A percentile compares a stretch with the other conserved stretches of the same genome.
Evolutionary conservation across 2,329 filamentous ascomycete species (phyloP).

Genomic region (Colletotrichum chrysophilum): DNA sequence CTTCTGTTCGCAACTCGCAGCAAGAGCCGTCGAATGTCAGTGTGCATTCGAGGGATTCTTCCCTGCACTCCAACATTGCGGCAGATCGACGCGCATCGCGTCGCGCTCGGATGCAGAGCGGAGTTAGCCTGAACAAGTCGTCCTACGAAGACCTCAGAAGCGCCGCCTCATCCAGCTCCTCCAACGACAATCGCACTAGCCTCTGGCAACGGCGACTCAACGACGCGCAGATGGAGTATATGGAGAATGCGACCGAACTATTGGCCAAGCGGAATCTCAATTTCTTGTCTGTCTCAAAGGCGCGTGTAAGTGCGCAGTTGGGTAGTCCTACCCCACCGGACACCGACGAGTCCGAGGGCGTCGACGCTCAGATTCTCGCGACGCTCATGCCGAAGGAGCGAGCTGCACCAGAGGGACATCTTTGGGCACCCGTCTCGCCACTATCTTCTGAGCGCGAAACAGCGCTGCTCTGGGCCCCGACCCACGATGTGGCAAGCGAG

Average conservation of each 20-base stretch:
- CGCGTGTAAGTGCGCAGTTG: constrained; percentile 32
- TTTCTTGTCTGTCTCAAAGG: constrained; percentile 37
- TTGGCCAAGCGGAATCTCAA: constrained; percentile 43
- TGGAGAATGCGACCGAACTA: constrained; percentile 43
- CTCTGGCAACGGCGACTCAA: constrained; percentile 50
- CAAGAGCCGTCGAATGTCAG: neutral
- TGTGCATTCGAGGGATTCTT: constrained; percentile 19
- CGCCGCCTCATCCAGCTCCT: constrained; percentile 32
- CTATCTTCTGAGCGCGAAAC: constrained; percentile 8
- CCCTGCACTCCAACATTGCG: constrained; percentile 33
- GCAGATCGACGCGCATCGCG: constrained; percentile 44
- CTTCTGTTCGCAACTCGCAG: constrained; percentile 35
- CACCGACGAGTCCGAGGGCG: constrained; percentile 49
- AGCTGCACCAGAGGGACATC: constrained; percentile 1
- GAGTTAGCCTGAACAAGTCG: constrained; percentile 26
- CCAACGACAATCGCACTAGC: constrained; percentile 35
- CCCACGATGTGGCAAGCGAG: neutral
- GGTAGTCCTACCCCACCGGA: constrained; percentile 62
- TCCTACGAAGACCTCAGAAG: constrained; percentile 31
- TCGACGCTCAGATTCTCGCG: constrained; percentile 31
- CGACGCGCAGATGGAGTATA: constrained; percentile 50
- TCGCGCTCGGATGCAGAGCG: constrained; percentile 39
- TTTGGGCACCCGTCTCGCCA: constrained; percentile 14
- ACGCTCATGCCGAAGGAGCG: constrained; percentile 18
- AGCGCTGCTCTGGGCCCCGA: constrained; percentile 2